phyloP scores from a whole-genome alignment of 768 basidiomycete genomes.

The Pleurotus cornucopiae region DNA sequence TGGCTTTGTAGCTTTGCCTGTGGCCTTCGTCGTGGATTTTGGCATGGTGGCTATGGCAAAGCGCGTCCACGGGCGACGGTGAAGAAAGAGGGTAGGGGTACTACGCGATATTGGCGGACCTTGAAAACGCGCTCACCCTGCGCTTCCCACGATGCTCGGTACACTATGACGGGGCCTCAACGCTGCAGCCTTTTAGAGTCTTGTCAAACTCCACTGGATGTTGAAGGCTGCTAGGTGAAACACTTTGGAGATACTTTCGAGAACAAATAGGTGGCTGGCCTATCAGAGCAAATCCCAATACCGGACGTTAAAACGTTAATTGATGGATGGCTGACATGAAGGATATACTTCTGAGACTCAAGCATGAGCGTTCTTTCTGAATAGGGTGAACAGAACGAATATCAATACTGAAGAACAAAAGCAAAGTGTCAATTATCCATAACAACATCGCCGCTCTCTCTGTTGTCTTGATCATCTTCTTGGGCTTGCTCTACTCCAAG shows the following conservation, averaged over 20 bases:
- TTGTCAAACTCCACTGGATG: too few species aligned
- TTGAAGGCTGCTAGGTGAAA: too few species aligned
- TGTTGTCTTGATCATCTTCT: slow-evolving; percentile 21
- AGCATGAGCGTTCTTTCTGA: neutral
- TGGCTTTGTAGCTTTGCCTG: neutral
- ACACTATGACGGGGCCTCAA: too few species aligned
- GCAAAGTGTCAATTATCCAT: slow-evolving; percentile 26
- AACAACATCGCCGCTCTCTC: slow-evolving; percentile 32
- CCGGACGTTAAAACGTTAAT: too few species aligned
- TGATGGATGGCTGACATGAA: too few species aligned
- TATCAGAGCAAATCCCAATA: too few species aligned
- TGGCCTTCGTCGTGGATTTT: neutral
- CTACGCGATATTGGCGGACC: slow-evolving; percentile 1
- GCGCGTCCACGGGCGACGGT: neutral
- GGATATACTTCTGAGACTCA: too few species aligned
- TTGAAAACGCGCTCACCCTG: neutral
- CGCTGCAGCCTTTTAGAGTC: too few species aligned
- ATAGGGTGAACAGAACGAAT: neutral
- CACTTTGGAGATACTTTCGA: too few species aligned
- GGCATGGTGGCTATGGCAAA: slow-evolving; percentile 4
- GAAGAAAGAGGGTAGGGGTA: neutral
- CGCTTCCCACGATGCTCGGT: too few species aligned
- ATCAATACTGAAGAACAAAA: neutral
- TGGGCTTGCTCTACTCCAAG: slow-evolving; percentile 75
- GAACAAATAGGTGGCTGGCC: too few species aligned